Conservation (phyloP, 257 asterid species). For the Solanum rostratum region DNA sequence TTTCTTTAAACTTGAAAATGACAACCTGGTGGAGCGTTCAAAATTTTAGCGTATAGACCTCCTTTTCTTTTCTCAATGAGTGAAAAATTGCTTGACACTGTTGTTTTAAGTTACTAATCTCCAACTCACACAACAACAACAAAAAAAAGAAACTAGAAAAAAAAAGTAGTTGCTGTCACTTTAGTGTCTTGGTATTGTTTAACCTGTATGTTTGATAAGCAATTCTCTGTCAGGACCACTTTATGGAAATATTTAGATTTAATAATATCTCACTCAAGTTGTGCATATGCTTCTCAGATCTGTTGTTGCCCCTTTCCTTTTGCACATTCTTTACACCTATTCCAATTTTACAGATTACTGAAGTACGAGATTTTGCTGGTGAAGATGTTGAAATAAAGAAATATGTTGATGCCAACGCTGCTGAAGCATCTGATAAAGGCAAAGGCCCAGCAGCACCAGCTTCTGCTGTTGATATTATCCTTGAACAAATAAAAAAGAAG, state of each 20-base stretch:
- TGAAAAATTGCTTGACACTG: background rate
- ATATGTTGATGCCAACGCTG: slow-evolving; percentile 49
- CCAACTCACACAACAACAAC: too few relatives aligned
- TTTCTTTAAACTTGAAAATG: background rate
- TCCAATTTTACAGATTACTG: slow-evolving; percentile 40
- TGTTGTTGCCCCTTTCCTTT: background rate
- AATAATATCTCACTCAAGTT: background rate
- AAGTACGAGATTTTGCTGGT: slow-evolving; percentile 90
- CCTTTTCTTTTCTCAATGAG: background rate
- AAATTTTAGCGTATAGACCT: background rate
- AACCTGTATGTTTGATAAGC: background rate
- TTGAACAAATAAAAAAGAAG: slow-evolving; percentile 91
- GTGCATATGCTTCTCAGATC: background rate
- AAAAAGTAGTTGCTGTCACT: background rate
- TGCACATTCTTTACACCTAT: background rate
- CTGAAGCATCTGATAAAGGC: slow-evolving; percentile 58
- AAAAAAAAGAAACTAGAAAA: background rate
- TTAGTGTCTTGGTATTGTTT: background rate
- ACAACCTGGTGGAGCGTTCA: background rate
- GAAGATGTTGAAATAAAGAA: slow-evolving; percentile 80
- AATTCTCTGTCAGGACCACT: background rate
- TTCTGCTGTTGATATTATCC: slow-evolving; percentile 81
- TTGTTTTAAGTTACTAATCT: background rate
- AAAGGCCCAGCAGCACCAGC: slow-evolving; percentile 42
- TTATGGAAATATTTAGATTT: background rate